Evolutionary conservation across 2,329 filamentous ascomycete species (phyloP).

Genomic region (Fusarium nanum): DNA sequence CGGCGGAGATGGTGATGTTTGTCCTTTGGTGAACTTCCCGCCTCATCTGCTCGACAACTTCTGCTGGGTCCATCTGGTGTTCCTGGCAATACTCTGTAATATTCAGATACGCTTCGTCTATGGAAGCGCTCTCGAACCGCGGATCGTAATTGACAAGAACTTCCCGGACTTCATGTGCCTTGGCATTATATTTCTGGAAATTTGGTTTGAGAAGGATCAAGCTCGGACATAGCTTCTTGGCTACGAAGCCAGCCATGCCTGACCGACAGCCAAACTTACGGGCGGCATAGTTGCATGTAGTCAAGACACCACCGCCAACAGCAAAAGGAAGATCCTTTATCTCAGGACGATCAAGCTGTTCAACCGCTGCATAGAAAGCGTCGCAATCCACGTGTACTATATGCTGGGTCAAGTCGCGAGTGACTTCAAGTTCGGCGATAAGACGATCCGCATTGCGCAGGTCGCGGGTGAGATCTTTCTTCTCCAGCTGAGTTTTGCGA

Average conservation of each 20-base stretch:
- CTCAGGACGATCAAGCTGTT: slow-evolving; percentile 85
- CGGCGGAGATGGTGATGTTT: slow-evolving; percentile 89
- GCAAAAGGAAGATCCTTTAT: slow-evolving; percentile 89
- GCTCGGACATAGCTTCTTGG: slow-evolving; percentile 90
- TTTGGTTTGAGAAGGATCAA: slow-evolving; percentile 86
- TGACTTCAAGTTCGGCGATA: slow-evolving; percentile 80
- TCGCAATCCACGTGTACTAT: slow-evolving; percentile 97
- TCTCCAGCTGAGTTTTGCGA: slow-evolving; percentile 80
- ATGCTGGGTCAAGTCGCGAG: slow-evolving; percentile 83
- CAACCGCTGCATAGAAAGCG: slow-evolving; percentile 96
- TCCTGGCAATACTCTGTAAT: slow-evolving; percentile 86
- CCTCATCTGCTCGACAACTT: slow-evolving; percentile 82
- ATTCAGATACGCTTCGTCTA: slow-evolving; percentile 97
- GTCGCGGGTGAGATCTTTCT: slow-evolving; percentile 78
- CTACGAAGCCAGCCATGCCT: slow-evolving; percentile 96
- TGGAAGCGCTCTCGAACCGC: slow-evolving; percentile 90
- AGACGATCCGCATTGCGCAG: slow-evolving; percentile 82
- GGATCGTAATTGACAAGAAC: slow-evolving; percentile 90
- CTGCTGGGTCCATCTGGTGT: slow-evolving; percentile 75
- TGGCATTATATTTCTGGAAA: slow-evolving; percentile 90
- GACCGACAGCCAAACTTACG: slow-evolving; percentile 90
- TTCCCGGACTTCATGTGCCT: slow-evolving; percentile 86
- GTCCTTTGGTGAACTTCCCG: slow-evolving; percentile 79
- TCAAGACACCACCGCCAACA: slow-evolving; percentile 77
- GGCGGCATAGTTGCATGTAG: slow-evolving; percentile 86